phyloP scores from a whole-genome alignment of 2,329 filamentous ascomycete species.

The Beauveria scarabaeidicola region DNA sequence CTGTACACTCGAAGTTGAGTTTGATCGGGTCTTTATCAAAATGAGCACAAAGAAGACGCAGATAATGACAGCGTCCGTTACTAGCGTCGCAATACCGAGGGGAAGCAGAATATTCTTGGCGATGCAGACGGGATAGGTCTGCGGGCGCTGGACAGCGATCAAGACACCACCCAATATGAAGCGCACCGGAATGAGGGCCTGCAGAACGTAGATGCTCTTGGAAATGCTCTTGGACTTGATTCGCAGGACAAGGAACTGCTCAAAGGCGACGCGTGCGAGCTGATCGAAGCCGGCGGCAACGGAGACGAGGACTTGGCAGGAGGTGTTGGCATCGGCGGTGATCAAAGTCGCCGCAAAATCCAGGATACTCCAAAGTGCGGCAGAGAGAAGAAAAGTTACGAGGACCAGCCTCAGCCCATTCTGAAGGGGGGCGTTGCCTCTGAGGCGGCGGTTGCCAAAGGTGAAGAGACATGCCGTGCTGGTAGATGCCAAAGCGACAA shows the following conservation, averaged over 20 bases:
- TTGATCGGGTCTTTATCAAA: not conserved
- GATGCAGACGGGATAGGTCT: conserved; percentile 45
- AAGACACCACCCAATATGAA: conserved; percentile 46
- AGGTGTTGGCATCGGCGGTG: conserved; percentile 21
- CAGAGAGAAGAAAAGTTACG: conserved; percentile 42
- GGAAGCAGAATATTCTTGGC: conserved; percentile 36
- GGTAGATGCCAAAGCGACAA: conserved; percentile 44
- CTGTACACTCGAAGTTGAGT: not conserved
- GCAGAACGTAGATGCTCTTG: conserved; percentile 32
- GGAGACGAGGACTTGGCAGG: conserved; percentile 44
- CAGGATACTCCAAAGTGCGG: conserved; percentile 45
- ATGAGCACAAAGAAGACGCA: conserved; percentile 29
- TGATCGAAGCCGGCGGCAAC: conserved; percentile 51
- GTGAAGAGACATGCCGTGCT: conserved; percentile 37
- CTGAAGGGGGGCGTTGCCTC: conserved; percentile 38
- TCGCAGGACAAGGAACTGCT: conserved; percentile 47
- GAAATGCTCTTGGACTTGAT: conserved; percentile 32
- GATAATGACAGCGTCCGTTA: conserved; percentile 38
- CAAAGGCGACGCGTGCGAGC: conserved; percentile 41
- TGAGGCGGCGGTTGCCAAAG: conserved; percentile 29
- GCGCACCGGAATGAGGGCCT: conserved; percentile 37
- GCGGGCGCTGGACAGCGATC: conserved; percentile 44
- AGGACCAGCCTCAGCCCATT: conserved; percentile 58
- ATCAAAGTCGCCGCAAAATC: conserved; percentile 42
- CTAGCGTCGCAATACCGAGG: conserved; percentile 36